Conservation (phyloP, 2,329 filamentous ascomycete genomes). For the Fusarium citri region DNA sequence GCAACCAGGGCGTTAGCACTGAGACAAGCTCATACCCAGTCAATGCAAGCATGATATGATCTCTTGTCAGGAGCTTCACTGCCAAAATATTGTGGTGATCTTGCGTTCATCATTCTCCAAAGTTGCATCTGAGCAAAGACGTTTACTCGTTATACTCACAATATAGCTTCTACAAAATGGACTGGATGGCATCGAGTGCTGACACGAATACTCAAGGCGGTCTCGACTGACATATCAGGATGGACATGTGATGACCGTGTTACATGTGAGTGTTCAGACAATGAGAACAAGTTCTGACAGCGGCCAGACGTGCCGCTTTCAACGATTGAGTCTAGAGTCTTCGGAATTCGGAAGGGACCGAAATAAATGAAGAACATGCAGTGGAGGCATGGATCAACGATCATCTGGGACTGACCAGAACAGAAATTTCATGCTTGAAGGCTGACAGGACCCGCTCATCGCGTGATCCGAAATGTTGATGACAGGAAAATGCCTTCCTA, state of each 20-base stretch:
- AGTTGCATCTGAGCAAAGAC: background rate
- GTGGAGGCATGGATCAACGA: background rate
- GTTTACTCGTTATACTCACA: background rate
- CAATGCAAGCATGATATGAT: background rate
- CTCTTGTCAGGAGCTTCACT: background rate
- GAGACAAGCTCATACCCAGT: background rate
- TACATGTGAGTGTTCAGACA: background rate
- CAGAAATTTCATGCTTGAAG: background rate
- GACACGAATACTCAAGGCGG: background rate
- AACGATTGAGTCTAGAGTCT: background rate
- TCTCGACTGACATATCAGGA: background rate
- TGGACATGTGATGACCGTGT: background rate
- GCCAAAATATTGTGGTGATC: background rate
- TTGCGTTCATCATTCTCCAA: background rate
- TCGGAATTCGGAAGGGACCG: no score
- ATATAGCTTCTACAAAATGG: background rate
- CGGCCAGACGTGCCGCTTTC: background rate
- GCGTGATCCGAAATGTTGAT: background rate
- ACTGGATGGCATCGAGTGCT: background rate
- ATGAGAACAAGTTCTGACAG: background rate
- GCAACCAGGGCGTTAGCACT: background rate
- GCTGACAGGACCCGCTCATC: background rate
- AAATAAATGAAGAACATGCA: background rate
- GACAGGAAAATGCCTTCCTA: background rate
- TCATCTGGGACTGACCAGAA: background rate